A percentile compares a stretch with the other conserved stretches of the same genome.
Conservation (phyloP, 2,329 filamentous ascomycete genomes). For the Aspergillus tamarii region DNA sequence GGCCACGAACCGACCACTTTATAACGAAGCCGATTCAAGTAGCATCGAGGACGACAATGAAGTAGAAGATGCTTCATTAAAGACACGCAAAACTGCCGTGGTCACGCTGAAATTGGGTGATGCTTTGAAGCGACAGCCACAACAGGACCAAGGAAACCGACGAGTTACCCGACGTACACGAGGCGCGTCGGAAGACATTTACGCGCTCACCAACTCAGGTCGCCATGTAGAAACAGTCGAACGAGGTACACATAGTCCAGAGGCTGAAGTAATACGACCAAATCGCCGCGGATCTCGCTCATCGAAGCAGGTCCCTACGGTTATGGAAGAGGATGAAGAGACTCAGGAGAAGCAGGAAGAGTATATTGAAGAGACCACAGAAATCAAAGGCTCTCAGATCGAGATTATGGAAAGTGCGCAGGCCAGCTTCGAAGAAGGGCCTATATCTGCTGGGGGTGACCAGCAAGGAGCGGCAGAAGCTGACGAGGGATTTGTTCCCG, state of each 20-base stretch:
- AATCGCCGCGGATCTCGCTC: conserved; percentile 36
- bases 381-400: conserved; percentile 44
- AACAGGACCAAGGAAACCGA: conserved; percentile 39
- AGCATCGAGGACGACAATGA: conserved; percentile 36
- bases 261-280: conserved; percentile 32
- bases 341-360: conserved; percentile 39
- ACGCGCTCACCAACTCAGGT: conserved; percentile 63
- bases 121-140: conserved; percentile 31
- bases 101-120: conserved; percentile 36
- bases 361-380: conserved; percentile 49
- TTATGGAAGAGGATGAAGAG: conserved; percentile 31
- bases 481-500: conserved; percentile 42
- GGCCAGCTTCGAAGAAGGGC: conserved; percentile 36
- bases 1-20: conserved; percentile 58
- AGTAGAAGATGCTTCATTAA: conserved; percentile 13
- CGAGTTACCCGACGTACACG: conserved; percentile 64
- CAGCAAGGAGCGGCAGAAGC: conserved; percentile 32
- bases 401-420: conserved; percentile 49
- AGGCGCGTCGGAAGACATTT: conserved; percentile 58
- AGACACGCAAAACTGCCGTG: conserved; percentile 30
- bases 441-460: conserved; percentile 26
- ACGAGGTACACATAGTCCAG: conserved; percentile 57
- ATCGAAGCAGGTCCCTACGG: conserved; percentile 43
- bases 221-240: conserved; percentile 59
- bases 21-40: conserved; percentile 59